Conservation (phyloP, 257 asterid species). For the Capsicum baccatum region DNA sequence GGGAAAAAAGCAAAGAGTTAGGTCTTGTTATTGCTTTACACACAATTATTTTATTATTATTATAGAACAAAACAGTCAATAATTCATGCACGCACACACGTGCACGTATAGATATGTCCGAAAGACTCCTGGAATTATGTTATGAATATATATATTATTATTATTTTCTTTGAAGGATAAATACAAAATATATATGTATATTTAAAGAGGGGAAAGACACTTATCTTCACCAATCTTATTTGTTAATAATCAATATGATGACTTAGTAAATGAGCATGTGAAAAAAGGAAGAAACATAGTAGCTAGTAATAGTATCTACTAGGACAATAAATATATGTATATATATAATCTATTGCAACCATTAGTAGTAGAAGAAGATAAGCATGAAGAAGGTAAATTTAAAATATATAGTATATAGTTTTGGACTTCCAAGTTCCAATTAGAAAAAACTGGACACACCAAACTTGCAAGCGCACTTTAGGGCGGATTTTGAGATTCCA, state of each 20-base stretch:
- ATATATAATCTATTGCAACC: no score
- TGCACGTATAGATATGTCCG: slow-evolving; percentile 31
- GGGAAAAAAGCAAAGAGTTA: not conserved
- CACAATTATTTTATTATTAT: slow-evolving; percentile 24
- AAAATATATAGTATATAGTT: not conserved
- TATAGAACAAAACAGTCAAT: slow-evolving; percentile 33
- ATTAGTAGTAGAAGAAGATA: slow-evolving; percentile 19
- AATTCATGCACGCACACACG: slow-evolving; percentile 40
- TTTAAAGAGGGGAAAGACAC: not conserved
- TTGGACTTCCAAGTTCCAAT: slow-evolving; percentile 14
- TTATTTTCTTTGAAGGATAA: slow-evolving; percentile 23
- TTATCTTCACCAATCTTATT: not conserved
- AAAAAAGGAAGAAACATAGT: slow-evolving; percentile 7
- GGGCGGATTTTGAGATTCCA: slow-evolving; percentile 50
- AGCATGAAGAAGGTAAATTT: slow-evolving; percentile 28
- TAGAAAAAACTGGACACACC: slow-evolving; percentile 36
- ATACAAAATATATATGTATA: not conserved
- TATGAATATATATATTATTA: not conserved
- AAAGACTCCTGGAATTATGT: not conserved
- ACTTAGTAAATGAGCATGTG: slow-evolving; percentile 30
- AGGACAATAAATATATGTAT: not conserved
- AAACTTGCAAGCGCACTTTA: slow-evolving; percentile 40
- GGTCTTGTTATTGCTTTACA: slow-evolving; percentile 34
- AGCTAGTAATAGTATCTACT: not conserved
- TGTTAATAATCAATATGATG: not conserved